Evolutionary conservation across 2,329 filamentous ascomycete species (phyloP).

Genomic region (Phyllosticta citribraziliensis): DNA sequence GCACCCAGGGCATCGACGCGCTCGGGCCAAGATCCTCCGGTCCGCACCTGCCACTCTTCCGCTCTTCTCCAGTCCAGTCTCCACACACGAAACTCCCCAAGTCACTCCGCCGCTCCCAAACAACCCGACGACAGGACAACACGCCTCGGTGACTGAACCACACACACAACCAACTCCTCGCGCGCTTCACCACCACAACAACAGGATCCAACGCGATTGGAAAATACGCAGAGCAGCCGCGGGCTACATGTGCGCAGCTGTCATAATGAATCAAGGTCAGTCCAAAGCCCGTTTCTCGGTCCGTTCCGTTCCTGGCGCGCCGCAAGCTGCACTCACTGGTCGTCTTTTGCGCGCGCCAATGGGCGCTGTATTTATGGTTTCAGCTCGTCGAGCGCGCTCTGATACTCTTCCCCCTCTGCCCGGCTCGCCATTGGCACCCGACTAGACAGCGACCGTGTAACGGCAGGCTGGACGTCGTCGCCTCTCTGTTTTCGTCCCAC

Average conservation of each 20-base stretch:
- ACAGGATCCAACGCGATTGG: too few relatives aligned
- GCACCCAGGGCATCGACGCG: too few relatives aligned
- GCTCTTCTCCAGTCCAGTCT: too few relatives aligned
- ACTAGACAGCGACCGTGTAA: constrained; percentile 26
- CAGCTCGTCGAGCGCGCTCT: background rate
- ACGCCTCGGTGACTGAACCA: too few relatives aligned
- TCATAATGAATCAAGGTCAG: constrained; percentile 10
- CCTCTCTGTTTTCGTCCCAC: constrained; percentile 23
- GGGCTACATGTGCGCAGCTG: constrained; percentile 5
- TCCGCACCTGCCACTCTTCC: too few relatives aligned
- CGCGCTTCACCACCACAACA: too few relatives aligned
- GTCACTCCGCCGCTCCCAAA: too few relatives aligned
- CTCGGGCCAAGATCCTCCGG: too few relatives aligned
- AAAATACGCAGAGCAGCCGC: too few relatives aligned
- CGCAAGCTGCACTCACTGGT: background rate
- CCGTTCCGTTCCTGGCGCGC: constrained; percentile 6
- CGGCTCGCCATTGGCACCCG: constrained; percentile 16
- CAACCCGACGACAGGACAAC: too few relatives aligned
- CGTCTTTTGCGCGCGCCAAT: constrained; percentile 1
- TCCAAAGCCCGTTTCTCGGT: background rate
- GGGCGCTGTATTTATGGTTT: constrained; percentile 9
- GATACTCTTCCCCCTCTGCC: background rate
- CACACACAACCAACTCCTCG: too few relatives aligned
- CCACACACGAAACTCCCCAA: too few relatives aligned
- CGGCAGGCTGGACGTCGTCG: constrained; percentile 22